These are phyloP conservation scores for Cantharellus cinnabarinus DNA, from an alignment of 768 basidiomycete genomes.

Conservation along the genomic window DNA sequence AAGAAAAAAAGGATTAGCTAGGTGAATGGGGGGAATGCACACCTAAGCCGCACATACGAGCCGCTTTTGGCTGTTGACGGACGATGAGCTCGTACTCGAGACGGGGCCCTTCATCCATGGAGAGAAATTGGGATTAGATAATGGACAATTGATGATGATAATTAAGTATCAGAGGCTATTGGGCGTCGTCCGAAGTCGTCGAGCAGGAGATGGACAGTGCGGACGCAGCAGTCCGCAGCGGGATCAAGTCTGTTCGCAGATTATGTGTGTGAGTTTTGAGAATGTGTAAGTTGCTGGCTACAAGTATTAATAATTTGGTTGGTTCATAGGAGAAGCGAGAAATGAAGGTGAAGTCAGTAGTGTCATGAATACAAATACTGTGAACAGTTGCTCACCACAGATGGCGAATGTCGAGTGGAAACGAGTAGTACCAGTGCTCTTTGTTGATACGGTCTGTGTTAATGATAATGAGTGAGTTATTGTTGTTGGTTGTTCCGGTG, in stretches of 20 bases:
- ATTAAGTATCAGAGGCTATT: no score
- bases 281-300: no score
- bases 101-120: neutral
- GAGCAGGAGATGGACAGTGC: no score
- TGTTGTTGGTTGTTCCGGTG: neutral
- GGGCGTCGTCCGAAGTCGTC: no score
- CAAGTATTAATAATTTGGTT: no score
- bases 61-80: conserved; percentile 18
- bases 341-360: neutral
- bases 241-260: neutral
- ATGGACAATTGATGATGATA: no score
- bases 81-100: conserved; percentile 2
- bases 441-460: neutral
- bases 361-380: neutral
- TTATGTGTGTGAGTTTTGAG: neutral
- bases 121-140: no score
- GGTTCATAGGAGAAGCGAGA: neutral
- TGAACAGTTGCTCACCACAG: neutral
- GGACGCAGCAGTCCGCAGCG: no score
- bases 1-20: neutral
- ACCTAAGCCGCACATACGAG: conserved; percentile 19
- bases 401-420: no score
- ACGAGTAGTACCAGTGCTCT: no score
- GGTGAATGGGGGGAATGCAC: neutral
- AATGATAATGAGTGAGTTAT: neutral